Percentiles rank a stretch among this genome's conserved stretches.
phyloP scores from a whole-genome alignment of 805 yeast genomes.

The Teunomyces gatunensis region DNA sequence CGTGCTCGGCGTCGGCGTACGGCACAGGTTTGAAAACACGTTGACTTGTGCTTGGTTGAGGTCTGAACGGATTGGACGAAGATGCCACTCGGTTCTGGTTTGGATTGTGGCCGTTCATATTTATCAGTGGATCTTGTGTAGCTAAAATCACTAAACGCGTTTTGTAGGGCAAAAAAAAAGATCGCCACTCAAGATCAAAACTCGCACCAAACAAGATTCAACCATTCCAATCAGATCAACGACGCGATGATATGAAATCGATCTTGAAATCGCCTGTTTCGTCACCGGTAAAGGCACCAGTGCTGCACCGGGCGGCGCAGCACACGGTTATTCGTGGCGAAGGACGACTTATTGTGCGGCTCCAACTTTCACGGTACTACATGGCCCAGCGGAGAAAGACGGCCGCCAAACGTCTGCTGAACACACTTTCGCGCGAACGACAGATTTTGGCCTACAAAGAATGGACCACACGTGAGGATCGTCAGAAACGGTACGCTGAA shows the following conservation, averaged over 20 bases:
- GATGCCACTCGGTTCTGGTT: not conserved
- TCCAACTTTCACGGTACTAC: not conserved
- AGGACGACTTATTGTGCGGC: not conserved
- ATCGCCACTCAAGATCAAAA: not conserved
- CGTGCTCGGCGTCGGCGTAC: slow-evolving; percentile 32
- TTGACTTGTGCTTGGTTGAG: slow-evolving; percentile 8
- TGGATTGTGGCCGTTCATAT: slow-evolving; percentile 1
- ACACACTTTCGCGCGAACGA: slow-evolving; percentile 13
- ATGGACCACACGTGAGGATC: slow-evolving; percentile 23
- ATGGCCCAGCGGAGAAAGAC: slow-evolving; percentile 1
- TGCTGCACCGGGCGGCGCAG: not conserved
- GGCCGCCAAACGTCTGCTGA: not conserved
- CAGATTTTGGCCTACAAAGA: slow-evolving; percentile 27
- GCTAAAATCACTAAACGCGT: not conserved
- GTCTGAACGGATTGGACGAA: slow-evolving; percentile 2
- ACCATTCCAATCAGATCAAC: too few relatives aligned
- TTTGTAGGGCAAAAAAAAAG: not conserved
- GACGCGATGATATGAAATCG: not conserved
- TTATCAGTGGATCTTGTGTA: not conserved
- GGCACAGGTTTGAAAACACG: slow-evolving; percentile 20
- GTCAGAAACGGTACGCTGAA: slow-evolving; percentile 21
- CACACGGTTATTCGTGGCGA: not conserved
- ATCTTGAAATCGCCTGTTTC: slow-evolving; percentile 3
- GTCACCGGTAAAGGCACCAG: not conserved
- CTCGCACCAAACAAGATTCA: not conserved